Percentiles rank a stretch among this genome's conserved stretches.
Evolutionary conservation across 805 yeast genomes (phyloP).

Genomic region (Nakazawaea ishiwadae): DNA sequence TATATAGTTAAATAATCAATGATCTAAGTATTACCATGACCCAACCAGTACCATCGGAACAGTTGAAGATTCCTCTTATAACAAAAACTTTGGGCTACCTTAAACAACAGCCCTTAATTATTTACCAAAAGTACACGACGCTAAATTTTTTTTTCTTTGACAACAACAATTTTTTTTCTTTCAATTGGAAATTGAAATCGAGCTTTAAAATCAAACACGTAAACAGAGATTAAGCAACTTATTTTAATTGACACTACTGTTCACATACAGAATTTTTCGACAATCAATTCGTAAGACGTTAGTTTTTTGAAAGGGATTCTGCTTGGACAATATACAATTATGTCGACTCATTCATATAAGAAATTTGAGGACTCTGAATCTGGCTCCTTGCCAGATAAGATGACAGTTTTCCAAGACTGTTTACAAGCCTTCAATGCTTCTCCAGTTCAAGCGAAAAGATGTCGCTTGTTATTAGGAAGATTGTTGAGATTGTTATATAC

Average conservation of each 20-base stretch:
- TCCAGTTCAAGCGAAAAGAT: conserved; percentile 82
- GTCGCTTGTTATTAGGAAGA: conserved; percentile 78
- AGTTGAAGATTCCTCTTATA: no score
- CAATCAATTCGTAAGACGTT: no score
- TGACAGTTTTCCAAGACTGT: conserved; percentile 97
- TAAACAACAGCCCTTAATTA: no score
- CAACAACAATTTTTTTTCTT: background rate
- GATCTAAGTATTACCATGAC: no score
- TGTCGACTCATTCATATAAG: conserved; percentile 84
- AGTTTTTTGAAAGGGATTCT: no score
- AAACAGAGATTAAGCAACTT: conserved; percentile 2
- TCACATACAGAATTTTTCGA: background rate
- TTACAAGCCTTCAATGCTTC: conserved; percentile 87
- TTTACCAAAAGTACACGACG: no score
- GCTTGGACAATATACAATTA: no score
- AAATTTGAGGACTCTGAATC: conserved; percentile 74
- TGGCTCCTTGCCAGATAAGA: conserved; percentile 78
- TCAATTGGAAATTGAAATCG: background rate
- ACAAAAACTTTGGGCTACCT: no score
- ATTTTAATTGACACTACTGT: background rate
- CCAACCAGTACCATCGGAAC: no score
- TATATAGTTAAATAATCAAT: no score
- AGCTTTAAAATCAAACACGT: background rate
- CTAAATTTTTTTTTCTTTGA: background rate
- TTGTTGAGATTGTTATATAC: conserved; percentile 75